Conservation (phyloP, 169 alveolate genomes). For the Cyclospora cayetanensis region DNA sequence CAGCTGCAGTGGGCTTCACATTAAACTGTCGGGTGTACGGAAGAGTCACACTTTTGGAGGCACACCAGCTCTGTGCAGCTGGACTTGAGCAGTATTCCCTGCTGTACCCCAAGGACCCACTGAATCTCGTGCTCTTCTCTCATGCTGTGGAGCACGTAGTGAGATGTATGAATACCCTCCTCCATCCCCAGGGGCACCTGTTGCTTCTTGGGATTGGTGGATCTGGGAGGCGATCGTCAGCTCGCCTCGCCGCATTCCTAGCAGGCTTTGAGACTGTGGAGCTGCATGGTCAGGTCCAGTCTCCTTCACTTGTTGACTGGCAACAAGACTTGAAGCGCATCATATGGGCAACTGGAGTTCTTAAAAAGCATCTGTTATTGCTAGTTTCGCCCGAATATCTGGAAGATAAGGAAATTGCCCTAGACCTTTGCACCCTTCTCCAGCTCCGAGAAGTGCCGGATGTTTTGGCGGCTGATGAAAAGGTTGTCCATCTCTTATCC, state of each 20-base stretch:
- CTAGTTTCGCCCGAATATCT: conserved; percentile 74
- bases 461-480: conserved; percentile 89
- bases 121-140: conserved; percentile 91
- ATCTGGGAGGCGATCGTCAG: conserved; percentile 95
- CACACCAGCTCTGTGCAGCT: conserved; percentile 66
- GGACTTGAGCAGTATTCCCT: conserved; percentile 85
- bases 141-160: conserved; percentile 95
- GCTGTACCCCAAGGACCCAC: conserved; percentile 79
- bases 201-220: conserved; percentile 98
- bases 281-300: conserved; percentile 87
- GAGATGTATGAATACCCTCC: conserved; percentile 92
- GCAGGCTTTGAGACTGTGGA: conserved; percentile 89
- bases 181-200: conserved; percentile 95
- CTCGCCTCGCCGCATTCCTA: conserved; percentile 94
- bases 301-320: conserved; percentile 85
- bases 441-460: conserved; percentile 95
- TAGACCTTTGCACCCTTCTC: conserved; percentile 91
- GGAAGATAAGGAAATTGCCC: conserved; percentile 90
- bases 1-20: conserved; percentile 7
- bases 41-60: conserved; percentile 33
- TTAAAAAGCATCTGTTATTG: conserved; percentile 93
- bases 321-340: conserved; percentile 92
- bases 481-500: too few species aligned
- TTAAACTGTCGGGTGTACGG: conserved; percentile 29
- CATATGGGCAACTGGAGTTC: conserved; percentile 90